Percentiles rank a stretch among this genome's conserved stretches.
Evolutionary conservation across 108 stramenopile genomes (phyloP).

Genomic region (Mayamaea pseudoterrestris): DNA sequence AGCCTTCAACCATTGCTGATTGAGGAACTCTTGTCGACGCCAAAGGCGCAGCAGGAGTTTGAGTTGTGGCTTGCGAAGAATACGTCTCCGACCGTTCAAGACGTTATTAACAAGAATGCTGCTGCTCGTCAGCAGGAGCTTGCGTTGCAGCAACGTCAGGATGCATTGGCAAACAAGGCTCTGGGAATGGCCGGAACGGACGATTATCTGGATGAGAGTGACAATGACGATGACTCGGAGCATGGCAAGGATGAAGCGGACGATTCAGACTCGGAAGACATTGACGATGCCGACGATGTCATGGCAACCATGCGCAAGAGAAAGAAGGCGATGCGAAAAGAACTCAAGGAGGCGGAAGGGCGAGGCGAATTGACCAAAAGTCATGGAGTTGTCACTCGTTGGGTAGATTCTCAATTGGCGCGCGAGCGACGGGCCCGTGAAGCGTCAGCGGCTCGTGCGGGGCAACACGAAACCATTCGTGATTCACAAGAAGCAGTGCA

Average conservation of each 20-base stretch:
- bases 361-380: conserved; percentile 17
- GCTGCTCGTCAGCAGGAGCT: conserved; percentile 21
- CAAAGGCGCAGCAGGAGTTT: conserved; percentile 44
- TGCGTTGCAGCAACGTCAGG: conserved; percentile 8
- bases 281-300: conserved; percentile 22
- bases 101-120: conserved; percentile 38
- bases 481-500: conserved; percentile 39
- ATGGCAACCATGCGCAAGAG: conserved; percentile 18
- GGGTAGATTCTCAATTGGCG: conserved; percentile 37
- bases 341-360: conserved; percentile 14
- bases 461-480: conserved; percentile 26
- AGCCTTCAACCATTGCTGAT: conserved; percentile 36
- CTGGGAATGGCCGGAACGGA: conserved; percentile 1
- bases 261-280: conserved; percentile 2
- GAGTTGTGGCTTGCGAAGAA: conserved; percentile 48
- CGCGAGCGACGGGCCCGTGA: conserved; percentile 27
- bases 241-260: conserved; percentile 12
- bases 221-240: conserved; percentile 13
- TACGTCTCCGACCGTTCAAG: conserved; percentile 32
- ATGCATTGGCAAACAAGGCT: conserved; percentile 5
- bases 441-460: conserved; percentile 17
- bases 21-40: conserved; percentile 37
- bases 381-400: conserved; percentile 23
- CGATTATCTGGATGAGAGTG: conserved; percentile 13
- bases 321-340: conserved; percentile 18